Evolutionary conservation across 2,329 filamentous ascomycete species (phyloP), one percentile per base, ranked within the genome.

Genomic region (Talaromyces amestolkiae): DNA sequence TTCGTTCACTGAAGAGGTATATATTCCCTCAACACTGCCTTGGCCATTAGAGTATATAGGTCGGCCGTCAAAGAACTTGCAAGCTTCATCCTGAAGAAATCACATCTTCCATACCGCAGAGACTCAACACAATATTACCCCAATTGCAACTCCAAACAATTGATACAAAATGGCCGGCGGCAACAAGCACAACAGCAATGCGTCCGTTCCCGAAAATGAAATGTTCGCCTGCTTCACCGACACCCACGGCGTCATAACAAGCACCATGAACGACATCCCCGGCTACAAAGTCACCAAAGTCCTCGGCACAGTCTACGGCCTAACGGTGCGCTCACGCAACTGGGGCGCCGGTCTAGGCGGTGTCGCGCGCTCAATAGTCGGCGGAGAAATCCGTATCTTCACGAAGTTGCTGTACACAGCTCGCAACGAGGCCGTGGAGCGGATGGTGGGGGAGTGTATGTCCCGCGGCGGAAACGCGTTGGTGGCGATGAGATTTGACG

Each of bases 251-350:
- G 80, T 88, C 63, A 84, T 88, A 68, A 87, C 85, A 0, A 84
- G 84, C 0, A 88, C 86, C 62, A 88, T 87, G 85, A 86, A 85
- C 75, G 86, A 88, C 71, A 76, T 89, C 24, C 86, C 86, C 0
- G 86, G 86, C 8, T 88, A 88, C 75, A 84, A 82, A 68, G 79
- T 88, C 58, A 81, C 83, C 43, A 80, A 80, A 62, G 83, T 87
- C 1, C 81, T 89, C 6, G 86, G 86, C 63, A 82, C 85, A 8
- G 83, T 86, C 35, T 86, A 85, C 74, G 85, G 85, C 10, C 78
- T 86, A 51, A 85, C 83, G 0, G 84, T 86, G 7, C 84, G 84
- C 10, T 84, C 83, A 17, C 83, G 86, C 58, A 88, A 88, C 77
- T 83, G 84, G 73, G 86, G 82, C 5, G 84, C 86, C 2, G 80